Evolutionary conservation across 129 eudicot species (phyloP).

Genomic region (Ambrosia trifida): DNA sequence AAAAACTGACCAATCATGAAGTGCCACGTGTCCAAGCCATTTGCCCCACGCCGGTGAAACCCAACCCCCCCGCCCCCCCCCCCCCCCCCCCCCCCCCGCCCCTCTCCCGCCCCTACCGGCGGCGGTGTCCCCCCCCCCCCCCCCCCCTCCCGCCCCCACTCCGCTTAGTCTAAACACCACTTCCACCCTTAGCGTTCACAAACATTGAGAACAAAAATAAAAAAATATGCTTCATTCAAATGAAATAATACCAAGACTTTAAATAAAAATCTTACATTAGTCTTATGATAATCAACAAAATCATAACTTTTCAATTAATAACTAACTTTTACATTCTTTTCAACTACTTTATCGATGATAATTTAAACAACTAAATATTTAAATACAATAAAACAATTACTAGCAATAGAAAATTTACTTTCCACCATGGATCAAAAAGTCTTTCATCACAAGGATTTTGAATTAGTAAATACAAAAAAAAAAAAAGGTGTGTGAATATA

Average conservation of each 20-base stretch:
- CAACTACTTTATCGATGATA: neutral
- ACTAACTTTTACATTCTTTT: neutral
- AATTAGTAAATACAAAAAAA: constrained; percentile 4
- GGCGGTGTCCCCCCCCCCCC: no score
- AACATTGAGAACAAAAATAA: neutral
- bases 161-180: no score
- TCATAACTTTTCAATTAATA: neutral
- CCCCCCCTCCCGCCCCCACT: no score
- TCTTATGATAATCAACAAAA: neutral
- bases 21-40: no score
- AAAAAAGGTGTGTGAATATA: constrained; percentile 10
- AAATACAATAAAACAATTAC: no score
- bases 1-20: no score
- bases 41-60: no score
- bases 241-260: neutral
- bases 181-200: no score
- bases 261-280: neutral
- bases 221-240: neutral
- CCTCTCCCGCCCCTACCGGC: no score
- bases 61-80: no score
- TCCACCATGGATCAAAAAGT: neutral
- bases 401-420: no score
- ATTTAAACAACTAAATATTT: neutral
- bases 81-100: no score
- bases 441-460: neutral